These are phyloP conservation scores for Breviolum minutum DNA, from an alignment of 73 alveolate species.

Conservation along the genomic window DNA sequence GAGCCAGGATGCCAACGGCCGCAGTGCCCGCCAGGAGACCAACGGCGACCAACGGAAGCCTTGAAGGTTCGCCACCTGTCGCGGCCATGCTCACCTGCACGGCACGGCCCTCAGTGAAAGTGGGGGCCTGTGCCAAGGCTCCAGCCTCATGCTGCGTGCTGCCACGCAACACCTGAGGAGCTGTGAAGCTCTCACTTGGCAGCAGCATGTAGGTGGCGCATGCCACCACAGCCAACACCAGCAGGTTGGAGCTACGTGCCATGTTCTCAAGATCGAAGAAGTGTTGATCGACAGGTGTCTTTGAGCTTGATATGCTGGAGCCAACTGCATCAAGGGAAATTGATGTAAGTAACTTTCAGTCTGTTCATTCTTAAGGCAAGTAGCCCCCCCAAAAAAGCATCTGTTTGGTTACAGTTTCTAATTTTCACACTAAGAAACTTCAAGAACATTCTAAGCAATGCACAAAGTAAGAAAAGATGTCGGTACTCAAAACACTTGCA, in stretches of 20 bases:
- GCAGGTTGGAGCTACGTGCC: conserved; percentile 93
- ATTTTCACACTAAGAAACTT: too few species aligned
- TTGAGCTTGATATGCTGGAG: background rate
- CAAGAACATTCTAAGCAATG: too few species aligned
- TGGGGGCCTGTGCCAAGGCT: conserved; percentile 91
- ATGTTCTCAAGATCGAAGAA: background rate
- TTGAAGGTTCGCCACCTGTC: conserved; percentile 87
- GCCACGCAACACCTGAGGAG: conserved; percentile 88
- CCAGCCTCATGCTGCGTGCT: conserved; percentile 78
- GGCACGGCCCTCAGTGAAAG: conserved; percentile 67
- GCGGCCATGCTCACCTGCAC: conserved; percentile 84
- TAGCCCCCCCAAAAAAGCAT: too few species aligned
- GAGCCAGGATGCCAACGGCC: conserved; percentile 83
- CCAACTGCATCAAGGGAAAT: background rate
- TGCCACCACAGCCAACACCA: conserved; percentile 93
- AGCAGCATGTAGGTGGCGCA: conserved; percentile 91
- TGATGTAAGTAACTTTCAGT: background rate
- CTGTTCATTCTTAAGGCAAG: too few species aligned
- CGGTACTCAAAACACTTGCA: too few species aligned
- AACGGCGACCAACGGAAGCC: conserved; percentile 70
- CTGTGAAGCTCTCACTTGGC: conserved; percentile 89
- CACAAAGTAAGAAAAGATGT: too few species aligned
- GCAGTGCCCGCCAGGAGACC: conserved; percentile 95
- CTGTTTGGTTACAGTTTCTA: too few species aligned
- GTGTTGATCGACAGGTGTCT: background rate